Base-by-base conservation (phyloP, 352 stramenopile species). In the Albugo candida region DNA sequence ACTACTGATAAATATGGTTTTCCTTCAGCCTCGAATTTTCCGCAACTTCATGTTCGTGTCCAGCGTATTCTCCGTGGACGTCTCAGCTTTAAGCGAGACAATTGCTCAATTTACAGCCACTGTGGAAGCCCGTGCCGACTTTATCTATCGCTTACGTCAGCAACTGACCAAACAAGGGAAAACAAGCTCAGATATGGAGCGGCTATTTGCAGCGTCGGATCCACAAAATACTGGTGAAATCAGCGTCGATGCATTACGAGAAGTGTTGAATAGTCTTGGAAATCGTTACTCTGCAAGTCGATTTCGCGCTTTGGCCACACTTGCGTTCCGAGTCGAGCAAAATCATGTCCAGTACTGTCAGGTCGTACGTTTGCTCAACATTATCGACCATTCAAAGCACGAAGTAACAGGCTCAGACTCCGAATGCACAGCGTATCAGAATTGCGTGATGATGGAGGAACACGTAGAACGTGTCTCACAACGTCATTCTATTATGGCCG, bases 281-380 rank as follows among this genome's bases (percentile, higher is more conserved):
- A 77, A 71, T 34, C 50, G 49, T 78, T 75, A 27, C 65, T 64
- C 24, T 82, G 80, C 41, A 76, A 82, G 52, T 74, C 53, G 36
- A 66, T 82, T 24, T 62, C 61, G 0, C 62, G 61, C 57, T 46
- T 82, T 46, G 51, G 24, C 24, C 24, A 31, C 24, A 31, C 24
- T 31, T 31, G 24, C 24, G 3, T 31, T 31, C 24, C 24, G 24
- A 31, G 24, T 31, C 24, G 24, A 31, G 24, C 24, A 8, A 31
- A 31, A 31, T 31, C 24, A 31, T 31, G 24, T 31, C 24, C 24
- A 31, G 8, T 31, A 31, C 8, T 31, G 24, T 31, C 24, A 31
- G 24, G 24, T 31, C 3, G 3, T 31, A 31, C 24, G 24, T 31
- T 31, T 31, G 24, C 24, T 31, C 24, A 31, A 31, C 24, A 31